phyloP scores from a whole-genome alignment of 257 asterid species.

The Lithospermum erythrorhizon region DNA sequence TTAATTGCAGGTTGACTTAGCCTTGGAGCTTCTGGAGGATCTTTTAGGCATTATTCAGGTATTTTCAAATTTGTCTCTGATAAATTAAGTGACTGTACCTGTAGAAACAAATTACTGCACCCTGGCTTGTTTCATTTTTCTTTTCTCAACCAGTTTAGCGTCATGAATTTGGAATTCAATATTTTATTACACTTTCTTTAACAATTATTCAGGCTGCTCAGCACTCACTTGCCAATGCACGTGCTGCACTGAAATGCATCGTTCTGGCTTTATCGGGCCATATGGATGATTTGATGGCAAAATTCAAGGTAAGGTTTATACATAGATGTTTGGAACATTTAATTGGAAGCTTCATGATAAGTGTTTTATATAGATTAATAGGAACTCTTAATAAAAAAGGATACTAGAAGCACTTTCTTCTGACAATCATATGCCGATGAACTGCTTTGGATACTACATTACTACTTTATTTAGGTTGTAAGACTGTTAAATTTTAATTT shows the following conservation, averaged over 20 bases:
- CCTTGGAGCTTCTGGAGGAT: slow-evolving; percentile 89
- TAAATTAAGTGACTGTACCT: not conserved
- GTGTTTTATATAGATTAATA: not conserved
- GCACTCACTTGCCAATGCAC: slow-evolving; percentile 56
- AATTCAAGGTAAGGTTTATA: slow-evolving; percentile 54
- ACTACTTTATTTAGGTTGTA: slow-evolving; percentile 9
- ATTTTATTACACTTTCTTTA: not conserved
- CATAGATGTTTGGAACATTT: not conserved
- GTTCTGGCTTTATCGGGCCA: slow-evolving; percentile 83
- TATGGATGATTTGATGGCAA: slow-evolving; percentile 79
- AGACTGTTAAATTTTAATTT: slow-evolving; percentile 18
- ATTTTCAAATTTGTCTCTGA: slow-evolving; percentile 1
- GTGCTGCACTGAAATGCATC: slow-evolving; percentile 85
- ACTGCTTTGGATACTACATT: slow-evolving; percentile 13
- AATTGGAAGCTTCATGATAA: not conserved
- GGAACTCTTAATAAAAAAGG: not conserved
- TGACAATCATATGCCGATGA: not conserved
- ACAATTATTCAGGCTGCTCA: slow-evolving; percentile 53
- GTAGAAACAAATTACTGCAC: not conserved
- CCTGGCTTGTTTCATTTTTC: not conserved
- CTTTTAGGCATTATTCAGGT: slow-evolving; percentile 91
- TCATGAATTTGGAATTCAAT: not conserved
- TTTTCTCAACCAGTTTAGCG: not conserved
- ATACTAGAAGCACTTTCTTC: not conserved
- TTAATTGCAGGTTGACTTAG: slow-evolving; percentile 64